Conservation (phyloP, 2,329 filamentous ascomycete genomes). For the Penicillium sp. region DNA sequence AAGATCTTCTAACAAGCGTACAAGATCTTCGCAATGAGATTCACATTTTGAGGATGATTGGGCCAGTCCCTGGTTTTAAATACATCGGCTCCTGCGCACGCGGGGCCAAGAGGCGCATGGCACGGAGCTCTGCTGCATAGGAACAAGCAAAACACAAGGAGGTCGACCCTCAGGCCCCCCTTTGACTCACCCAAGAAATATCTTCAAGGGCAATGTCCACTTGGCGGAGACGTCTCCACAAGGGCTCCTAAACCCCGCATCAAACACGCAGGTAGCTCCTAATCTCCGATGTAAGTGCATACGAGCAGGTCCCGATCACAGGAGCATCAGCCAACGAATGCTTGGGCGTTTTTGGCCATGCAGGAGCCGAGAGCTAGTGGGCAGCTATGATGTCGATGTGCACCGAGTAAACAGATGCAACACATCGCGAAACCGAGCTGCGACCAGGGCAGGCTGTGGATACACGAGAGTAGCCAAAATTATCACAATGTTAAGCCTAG, state of each 20-base stretch:
- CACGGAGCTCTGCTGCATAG: constrained; percentile 3
- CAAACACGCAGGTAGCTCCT: constrained; percentile 7
- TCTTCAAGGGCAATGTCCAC: constrained; percentile 6
- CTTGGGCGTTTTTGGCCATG: constrained; percentile 15
- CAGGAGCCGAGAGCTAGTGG: constrained; percentile 10
- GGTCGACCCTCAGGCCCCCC: constrained; percentile 10
- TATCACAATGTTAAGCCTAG: neutral
- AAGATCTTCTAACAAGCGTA: neutral
- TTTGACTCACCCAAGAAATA: constrained; percentile 5
- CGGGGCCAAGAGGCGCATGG: neutral
- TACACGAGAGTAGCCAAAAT: neutral
- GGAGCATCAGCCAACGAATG: constrained; percentile 1
- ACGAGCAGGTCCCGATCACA: constrained; percentile 5
- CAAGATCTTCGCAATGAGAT: neutral
- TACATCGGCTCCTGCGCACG: neutral
- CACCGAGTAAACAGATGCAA: neutral
- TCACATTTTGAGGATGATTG: constrained; percentile 1
- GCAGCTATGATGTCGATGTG: constrained; percentile 1
- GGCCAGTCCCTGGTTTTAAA: constrained; percentile 8
- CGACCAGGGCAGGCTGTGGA: neutral
- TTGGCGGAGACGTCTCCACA: constrained; percentile 12
- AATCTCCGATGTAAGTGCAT: constrained; percentile 3
- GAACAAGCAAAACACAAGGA: neutral
- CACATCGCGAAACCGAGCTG: neutral
- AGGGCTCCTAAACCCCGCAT: constrained; percentile 14